Percentiles rank a stretch among this genome's conserved stretches.
Conservation (phyloP, 352 stramenopile species). For the Plasmopara halstedii region DNA sequence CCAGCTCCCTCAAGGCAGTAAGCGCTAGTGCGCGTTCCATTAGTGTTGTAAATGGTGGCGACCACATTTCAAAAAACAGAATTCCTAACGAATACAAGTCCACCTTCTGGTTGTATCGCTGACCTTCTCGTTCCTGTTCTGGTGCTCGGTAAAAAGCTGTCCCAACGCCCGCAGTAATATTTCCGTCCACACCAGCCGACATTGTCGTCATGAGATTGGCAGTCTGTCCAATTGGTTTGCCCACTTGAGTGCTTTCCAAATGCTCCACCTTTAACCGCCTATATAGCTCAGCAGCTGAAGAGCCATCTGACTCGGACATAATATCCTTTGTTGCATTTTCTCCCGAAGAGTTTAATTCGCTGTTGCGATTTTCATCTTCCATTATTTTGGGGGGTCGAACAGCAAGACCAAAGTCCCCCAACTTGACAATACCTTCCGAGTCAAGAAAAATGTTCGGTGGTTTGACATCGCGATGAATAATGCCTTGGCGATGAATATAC, state of each 20-base stretch:
- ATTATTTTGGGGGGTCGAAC: conserved; percentile 62
- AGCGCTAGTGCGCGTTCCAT: conserved; percentile 85
- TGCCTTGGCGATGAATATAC: conserved; percentile 91
- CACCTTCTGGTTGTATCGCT: conserved; percentile 85
- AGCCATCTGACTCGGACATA: conserved; percentile 49
- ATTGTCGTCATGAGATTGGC: conserved; percentile 44
- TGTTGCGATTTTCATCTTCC: conserved; percentile 28
- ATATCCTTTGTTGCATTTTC: conserved; percentile 23
- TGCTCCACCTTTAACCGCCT: conserved; percentile 58
- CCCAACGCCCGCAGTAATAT: conserved; percentile 91
- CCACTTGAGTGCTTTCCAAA: conserved; percentile 48
- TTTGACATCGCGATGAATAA: conserved; percentile 92
- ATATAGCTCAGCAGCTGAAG: conserved; percentile 65
- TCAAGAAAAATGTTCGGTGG: conserved; percentile 94
- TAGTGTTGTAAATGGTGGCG: conserved; percentile 84
- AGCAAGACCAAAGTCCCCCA: conserved; percentile 94
- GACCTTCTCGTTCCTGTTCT: conserved; percentile 87
- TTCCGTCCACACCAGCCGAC: conserved; percentile 39
- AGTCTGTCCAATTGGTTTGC: conserved; percentile 11
- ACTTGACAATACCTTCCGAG: conserved; percentile 85
- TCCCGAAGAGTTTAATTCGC: conserved; percentile 9
- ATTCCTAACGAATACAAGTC: conserved; percentile 96
- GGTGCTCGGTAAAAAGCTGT: conserved; percentile 94
- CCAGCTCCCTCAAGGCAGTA: conserved; percentile 65
- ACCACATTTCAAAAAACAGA: conserved; percentile 95